These are phyloP conservation scores for Rhizopogon sp. DNA, from an alignment of 768 basidiomycete species.

Conservation along the genomic window DNA sequence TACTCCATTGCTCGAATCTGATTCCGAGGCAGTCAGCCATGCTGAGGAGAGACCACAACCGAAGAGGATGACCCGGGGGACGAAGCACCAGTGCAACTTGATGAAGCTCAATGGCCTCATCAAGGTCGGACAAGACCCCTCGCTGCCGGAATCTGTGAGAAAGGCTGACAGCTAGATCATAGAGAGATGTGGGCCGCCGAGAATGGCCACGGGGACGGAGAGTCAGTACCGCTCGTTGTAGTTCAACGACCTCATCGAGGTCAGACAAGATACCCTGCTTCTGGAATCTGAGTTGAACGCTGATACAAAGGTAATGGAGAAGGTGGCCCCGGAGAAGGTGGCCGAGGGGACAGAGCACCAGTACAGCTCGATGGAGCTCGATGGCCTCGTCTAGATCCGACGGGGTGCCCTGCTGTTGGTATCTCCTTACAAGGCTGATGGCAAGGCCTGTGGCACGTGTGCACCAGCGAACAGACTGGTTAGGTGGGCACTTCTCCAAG, in stretches of 20 bases:
- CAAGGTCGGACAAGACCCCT: constrained; percentile 18
- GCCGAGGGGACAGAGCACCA: constrained; percentile 18
- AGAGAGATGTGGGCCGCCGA: constrained; percentile 9
- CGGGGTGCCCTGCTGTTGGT: constrained; percentile 18
- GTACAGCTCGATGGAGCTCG: constrained; percentile 18
- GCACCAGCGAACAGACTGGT: constrained; percentile 7
- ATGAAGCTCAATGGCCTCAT: constrained; percentile 19
- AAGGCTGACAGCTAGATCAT: constrained; percentile 22
- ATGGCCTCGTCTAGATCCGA: constrained; percentile 22
- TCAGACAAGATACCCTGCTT: constrained; percentile 17
- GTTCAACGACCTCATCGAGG: constrained; percentile 22
- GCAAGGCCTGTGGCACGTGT: constrained; percentile 18
- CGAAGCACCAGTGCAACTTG: neutral
- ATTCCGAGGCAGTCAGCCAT: constrained; percentile 15
- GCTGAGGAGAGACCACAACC: constrained; percentile 10
- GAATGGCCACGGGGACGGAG: constrained; percentile 12
- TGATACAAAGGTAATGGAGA: constrained; percentile 23
- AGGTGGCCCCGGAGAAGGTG: constrained; percentile 17
- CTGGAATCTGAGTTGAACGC: constrained; percentile 20
- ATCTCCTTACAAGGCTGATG: constrained; percentile 20
- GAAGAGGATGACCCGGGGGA: too few relatives aligned
- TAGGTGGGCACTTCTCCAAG: constrained; percentile 12
- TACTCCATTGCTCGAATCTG: constrained; percentile 9
- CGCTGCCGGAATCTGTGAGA: constrained; percentile 18
- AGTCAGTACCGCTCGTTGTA: constrained; percentile 16